Conservation (phyloP, 441 rosid species). For the Adansonia rubrostipa region DNA sequence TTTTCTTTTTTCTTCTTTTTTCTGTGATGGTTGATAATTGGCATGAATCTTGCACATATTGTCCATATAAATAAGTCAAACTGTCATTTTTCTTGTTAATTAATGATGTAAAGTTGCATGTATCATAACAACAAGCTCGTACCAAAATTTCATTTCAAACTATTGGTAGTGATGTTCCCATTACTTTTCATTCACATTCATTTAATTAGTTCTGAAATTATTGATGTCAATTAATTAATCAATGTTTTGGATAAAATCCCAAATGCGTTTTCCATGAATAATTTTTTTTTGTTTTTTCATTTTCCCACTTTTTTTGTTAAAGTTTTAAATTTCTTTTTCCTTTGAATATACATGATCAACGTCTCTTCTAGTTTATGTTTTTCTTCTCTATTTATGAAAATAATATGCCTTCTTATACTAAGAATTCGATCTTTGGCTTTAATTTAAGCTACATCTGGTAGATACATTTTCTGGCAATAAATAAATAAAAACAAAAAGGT, state of each 20-base stretch:
- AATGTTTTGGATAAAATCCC: not conserved
- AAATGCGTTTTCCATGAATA: not conserved
- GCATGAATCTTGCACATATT: constrained; percentile 17
- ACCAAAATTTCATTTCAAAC: not conserved
- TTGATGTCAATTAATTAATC: not conserved
- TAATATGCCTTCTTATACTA: too few relatives aligned
- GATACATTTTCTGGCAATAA: too few relatives aligned
- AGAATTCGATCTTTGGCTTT: too few relatives aligned
- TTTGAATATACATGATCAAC: too few relatives aligned
- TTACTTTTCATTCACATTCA: not conserved
- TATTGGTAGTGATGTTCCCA: not conserved
- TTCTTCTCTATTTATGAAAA: too few relatives aligned
- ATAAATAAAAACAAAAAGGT: not conserved
- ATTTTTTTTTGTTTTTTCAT: not conserved
- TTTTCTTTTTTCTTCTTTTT: not conserved
- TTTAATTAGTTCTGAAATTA: not conserved
- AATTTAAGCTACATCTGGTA: too few relatives aligned
- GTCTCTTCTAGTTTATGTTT: too few relatives aligned
- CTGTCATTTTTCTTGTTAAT: not conserved
- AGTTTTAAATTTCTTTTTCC: not conserved
- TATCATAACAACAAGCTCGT: not conserved
- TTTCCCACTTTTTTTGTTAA: not conserved
- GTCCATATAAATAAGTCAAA: not conserved
- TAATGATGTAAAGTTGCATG: not conserved
- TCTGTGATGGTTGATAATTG: not conserved